phyloP scores from a whole-genome alignment of 306 rosid genomes.

The Prunus mongolica region DNA sequence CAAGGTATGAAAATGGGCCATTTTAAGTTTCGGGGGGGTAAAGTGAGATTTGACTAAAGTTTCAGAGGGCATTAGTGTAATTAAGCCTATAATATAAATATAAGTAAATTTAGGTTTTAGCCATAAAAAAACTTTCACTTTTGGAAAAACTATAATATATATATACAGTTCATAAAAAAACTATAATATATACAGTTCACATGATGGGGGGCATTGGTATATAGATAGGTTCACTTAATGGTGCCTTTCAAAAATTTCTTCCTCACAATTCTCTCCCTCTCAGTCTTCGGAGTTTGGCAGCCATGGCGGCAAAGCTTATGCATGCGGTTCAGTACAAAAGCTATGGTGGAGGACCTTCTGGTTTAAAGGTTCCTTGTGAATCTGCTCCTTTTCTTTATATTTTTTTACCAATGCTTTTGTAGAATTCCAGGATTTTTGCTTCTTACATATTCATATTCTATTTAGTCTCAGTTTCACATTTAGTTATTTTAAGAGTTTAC shows the following conservation, averaged over 20 bases:
- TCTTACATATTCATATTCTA: background rate
- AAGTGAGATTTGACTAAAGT: too few relatives aligned
- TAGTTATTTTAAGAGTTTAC: background rate
- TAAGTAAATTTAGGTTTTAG: too few relatives aligned
- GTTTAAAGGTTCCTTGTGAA: conserved; percentile 41
- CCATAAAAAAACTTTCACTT: too few relatives aligned
- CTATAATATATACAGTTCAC: background rate
- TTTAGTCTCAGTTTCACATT: background rate
- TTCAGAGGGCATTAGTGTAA: too few relatives aligned
- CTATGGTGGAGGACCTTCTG: conserved; percentile 69
- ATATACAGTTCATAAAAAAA: too few relatives aligned
- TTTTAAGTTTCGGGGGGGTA: too few relatives aligned
- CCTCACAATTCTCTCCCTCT: background rate
- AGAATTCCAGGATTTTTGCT: background rate
- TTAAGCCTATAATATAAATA: too few relatives aligned
- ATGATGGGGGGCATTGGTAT: background rate
- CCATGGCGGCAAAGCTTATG: conserved; percentile 49
- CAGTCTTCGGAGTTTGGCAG: background rate
- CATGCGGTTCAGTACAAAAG: conserved; percentile 52
- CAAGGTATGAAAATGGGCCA: too few relatives aligned
- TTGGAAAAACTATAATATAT: too few relatives aligned
- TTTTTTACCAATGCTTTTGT: background rate
- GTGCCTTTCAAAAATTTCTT: background rate
- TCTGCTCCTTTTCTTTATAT: background rate
- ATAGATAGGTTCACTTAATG: background rate